Conservation (phyloP, 176 grass and related monocot species). For the Juncus effusus region DNA sequence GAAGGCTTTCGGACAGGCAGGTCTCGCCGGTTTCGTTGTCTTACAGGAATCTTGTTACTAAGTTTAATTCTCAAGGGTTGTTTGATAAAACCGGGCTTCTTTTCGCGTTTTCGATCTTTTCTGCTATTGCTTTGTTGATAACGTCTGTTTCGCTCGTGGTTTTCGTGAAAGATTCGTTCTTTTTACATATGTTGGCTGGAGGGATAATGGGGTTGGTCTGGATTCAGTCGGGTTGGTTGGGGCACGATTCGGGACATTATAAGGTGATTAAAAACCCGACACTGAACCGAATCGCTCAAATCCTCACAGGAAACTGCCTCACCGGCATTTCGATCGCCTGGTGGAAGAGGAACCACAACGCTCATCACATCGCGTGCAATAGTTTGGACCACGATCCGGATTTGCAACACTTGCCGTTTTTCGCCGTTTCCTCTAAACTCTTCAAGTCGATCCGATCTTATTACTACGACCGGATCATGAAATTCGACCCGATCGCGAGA, state of each 20-base stretch:
- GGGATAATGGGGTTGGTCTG: constrained; percentile 56
- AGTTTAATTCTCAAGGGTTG: constrained; percentile 56
- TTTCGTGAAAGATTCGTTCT: constrained; percentile 28
- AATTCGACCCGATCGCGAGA: constrained; percentile 49
- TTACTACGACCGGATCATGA: constrained; percentile 61
- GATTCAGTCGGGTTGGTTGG: constrained; percentile 88
- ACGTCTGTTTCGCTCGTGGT: constrained; percentile 32
- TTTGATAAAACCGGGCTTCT: constrained; percentile 52
- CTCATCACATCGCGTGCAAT: constrained; percentile 89
- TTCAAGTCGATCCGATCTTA: constrained; percentile 58
- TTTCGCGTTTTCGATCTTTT: constrained; percentile 21
- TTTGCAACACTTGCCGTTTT: constrained; percentile 93
- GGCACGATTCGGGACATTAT: constrained; percentile 91
- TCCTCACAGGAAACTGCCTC: constrained; percentile 80
- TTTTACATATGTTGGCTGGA: constrained; percentile 42
- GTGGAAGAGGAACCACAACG: constrained; percentile 98
- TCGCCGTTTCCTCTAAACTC: constrained; percentile 65
- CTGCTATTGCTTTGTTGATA: constrained; percentile 35
- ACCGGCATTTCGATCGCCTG: constrained; percentile 86
- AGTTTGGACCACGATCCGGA: constrained; percentile 92
- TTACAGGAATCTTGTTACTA: constrained; percentile 61
- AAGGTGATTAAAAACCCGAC: constrained; percentile 23
- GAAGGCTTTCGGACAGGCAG: constrained; percentile 53
- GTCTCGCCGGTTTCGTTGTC: constrained; percentile 57
- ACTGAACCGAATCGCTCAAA: constrained; percentile 54